Evolutionary conservation across 1,284 basidiomycete genomes (phyloP).

Genomic region (Cerrena zonata): DNA sequence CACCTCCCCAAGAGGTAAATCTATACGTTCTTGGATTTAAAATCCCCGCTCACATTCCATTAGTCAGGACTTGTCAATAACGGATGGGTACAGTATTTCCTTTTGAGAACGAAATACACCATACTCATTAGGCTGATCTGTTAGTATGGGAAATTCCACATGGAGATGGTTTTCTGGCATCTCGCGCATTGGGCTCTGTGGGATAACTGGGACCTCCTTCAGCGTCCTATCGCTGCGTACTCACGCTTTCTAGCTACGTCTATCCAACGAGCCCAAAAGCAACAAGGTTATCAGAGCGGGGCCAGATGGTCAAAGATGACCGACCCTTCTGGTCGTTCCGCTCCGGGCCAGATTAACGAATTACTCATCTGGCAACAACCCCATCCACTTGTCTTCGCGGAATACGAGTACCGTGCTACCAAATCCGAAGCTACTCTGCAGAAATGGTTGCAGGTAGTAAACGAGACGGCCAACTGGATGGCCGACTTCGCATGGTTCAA

Average conservation of each 20-base stretch:
- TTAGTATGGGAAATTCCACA: slow-evolving; percentile 52
- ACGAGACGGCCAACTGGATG: slow-evolving; percentile 57
- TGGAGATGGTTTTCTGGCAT: slow-evolving; percentile 64
- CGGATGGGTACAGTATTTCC: slow-evolving; percentile 43
- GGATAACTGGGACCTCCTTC: slow-evolving; percentile 52
- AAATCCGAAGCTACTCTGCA: slow-evolving; percentile 34
- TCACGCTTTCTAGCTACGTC: slow-evolving; percentile 42
- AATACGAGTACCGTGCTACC: slow-evolving; percentile 50
- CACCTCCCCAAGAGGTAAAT: slow-evolving; percentile 52
- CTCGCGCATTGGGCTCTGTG: slow-evolving; percentile 55
- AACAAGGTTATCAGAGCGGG: slow-evolving; percentile 46
- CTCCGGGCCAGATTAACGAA: slow-evolving; percentile 58
- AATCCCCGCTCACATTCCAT: not conserved
- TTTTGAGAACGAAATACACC: not conserved
- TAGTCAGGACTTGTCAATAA: slow-evolving; percentile 57
- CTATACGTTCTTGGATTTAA: not conserved
- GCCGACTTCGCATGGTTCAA: slow-evolving; percentile 50
- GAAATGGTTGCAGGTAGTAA: slow-evolving; percentile 48
- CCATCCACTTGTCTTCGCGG: slow-evolving; percentile 53
- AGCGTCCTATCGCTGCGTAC: slow-evolving; percentile 41
- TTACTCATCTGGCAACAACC: slow-evolving; percentile 59
- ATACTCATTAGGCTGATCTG: not conserved
- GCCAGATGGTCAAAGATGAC: slow-evolving; percentile 64
- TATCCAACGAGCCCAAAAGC: slow-evolving; percentile 40
- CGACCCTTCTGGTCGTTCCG: slow-evolving; percentile 51